These are phyloP conservation scores for Lanmaoa rubissima DNA, from an alignment of 768 basidiomycete species.

Conservation along the genomic window DNA sequence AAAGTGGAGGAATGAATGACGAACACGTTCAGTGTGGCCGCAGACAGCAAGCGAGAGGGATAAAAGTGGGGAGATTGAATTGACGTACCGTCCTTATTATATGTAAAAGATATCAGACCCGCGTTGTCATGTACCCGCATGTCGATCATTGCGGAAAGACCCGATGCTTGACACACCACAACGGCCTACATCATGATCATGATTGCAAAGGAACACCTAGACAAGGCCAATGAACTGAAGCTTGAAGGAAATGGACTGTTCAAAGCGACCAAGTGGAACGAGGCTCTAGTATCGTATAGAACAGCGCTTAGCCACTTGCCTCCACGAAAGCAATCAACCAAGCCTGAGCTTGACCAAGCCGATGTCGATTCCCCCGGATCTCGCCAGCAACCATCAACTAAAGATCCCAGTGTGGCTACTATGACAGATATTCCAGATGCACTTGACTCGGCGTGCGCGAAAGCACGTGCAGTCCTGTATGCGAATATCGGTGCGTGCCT, in stretches of 20 bases:
- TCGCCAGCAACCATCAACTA: slow-evolving; percentile 11
- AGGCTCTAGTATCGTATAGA: slow-evolving; percentile 69
- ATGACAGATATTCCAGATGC: slow-evolving; percentile 26
- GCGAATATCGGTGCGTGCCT: slow-evolving; percentile 90
- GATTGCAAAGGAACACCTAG: slow-evolving; percentile 41
- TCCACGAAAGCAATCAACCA: slow-evolving; percentile 32
- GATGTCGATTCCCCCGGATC: slow-evolving; percentile 21
- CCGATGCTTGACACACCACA: not conserved
- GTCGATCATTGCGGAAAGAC: not conserved
- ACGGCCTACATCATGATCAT: slow-evolving; percentile 5
- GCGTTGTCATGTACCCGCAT: not conserved
- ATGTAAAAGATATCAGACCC: not conserved
- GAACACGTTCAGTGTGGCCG: not conserved
- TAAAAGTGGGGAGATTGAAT: not conserved
- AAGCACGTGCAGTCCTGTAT: slow-evolving; percentile 68
- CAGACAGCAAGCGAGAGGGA: slow-evolving; percentile 12
- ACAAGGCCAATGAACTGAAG: slow-evolving; percentile 63
- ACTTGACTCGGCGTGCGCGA: slow-evolving; percentile 48
- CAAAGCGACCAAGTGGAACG: slow-evolving; percentile 60
- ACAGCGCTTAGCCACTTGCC: slow-evolving; percentile 69
- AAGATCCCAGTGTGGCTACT: not conserved
- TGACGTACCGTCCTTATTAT: not conserved
- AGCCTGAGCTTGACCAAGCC: slow-evolving; percentile 16
- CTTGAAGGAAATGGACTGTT: slow-evolving; percentile 74
- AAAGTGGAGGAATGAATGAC: slow-evolving; percentile 2